These are phyloP conservation scores for Rhytidiadelphus loreus DNA, from an alignment of 225 moss, liverwort and hornwort genomes.

Conservation along the genomic window DNA sequence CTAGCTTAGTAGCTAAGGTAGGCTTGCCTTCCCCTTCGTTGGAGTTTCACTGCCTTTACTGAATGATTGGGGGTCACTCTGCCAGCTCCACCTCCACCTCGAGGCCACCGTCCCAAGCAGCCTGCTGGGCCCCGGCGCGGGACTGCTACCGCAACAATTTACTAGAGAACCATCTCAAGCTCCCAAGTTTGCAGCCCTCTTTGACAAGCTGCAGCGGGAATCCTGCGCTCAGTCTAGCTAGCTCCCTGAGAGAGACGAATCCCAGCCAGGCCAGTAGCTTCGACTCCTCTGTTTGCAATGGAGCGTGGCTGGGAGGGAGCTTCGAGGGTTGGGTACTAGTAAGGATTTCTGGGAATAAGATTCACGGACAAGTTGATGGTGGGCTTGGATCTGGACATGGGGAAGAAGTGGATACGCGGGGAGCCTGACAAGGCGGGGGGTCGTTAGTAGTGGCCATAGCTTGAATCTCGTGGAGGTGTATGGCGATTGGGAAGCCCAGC, in stretches of 20 bases:
- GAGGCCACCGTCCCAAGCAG: not conserved
- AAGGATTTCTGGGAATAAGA: not conserved
- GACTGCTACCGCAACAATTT: not conserved
- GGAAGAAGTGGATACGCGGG: not conserved
- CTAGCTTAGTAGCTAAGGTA: not conserved
- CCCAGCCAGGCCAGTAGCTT: not conserved
- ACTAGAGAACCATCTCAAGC: not conserved
- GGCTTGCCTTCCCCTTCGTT: not conserved
- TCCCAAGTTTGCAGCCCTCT: not conserved
- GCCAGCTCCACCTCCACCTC: not conserved
- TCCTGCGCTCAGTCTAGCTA: not conserved
- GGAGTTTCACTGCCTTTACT: not conserved
- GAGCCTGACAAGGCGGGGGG: not conserved
- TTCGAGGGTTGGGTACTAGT: not conserved
- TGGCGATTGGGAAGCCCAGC: slow-evolving; percentile 4
- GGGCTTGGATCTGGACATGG: not conserved
- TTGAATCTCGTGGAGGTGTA: slow-evolving; percentile 8
- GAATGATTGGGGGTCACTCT: slow-evolving; percentile 22
- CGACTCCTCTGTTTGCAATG: not conserved
- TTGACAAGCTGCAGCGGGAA: slow-evolving; percentile 32
- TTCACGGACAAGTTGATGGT: not conserved
- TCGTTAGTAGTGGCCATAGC: not conserved
- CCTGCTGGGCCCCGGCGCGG: slow-evolving; percentile 5
- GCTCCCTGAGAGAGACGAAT: not conserved
- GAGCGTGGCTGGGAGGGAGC: not conserved